Conservation (phyloP, 2,329 filamentous ascomycete species). For the Diaporthe helianthi region DNA sequence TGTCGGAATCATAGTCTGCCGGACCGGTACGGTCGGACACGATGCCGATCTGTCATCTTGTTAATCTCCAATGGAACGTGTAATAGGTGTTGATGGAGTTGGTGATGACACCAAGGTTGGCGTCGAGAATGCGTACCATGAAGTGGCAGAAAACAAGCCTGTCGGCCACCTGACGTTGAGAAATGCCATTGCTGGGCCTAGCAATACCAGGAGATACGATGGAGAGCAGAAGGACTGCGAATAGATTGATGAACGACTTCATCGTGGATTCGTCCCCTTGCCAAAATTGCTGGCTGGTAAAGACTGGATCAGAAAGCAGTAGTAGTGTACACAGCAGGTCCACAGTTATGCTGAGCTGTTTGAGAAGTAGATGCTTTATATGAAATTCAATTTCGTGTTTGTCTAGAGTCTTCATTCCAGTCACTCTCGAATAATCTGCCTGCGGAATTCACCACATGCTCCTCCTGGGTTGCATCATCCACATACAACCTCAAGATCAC, state of each 20-base stretch:
- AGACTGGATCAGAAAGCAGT: not conserved
- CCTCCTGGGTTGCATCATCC: not conserved
- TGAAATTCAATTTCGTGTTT: not conserved
- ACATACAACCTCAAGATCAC: not conserved
- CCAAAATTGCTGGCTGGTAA: not conserved
- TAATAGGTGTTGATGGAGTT: not conserved
- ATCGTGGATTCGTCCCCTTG: not conserved
- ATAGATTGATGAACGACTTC: not conserved
- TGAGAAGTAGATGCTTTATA: not conserved
- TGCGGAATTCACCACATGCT: not conserved
- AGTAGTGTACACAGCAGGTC: not conserved
- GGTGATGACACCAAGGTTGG: not conserved
- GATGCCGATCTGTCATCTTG: conserved; percentile 48
- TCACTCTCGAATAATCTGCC: not conserved
- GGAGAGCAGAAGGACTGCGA: conserved; percentile 6
- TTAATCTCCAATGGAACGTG: not conserved
- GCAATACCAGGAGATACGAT: not conserved
- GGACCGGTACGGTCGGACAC: conserved; percentile 50
- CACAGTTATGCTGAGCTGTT: not conserved
- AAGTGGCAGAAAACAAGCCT: conserved; percentile 52
- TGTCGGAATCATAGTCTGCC: conserved; percentile 51
- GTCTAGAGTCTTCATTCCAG: not conserved
- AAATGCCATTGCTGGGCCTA: not conserved
- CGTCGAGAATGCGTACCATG: conserved; percentile 38
- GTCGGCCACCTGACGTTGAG: conserved; percentile 1